These are phyloP conservation scores for Naegleria fowleri DNA, from an alignment of 208 protist species.

Conservation along the genomic window DNA sequence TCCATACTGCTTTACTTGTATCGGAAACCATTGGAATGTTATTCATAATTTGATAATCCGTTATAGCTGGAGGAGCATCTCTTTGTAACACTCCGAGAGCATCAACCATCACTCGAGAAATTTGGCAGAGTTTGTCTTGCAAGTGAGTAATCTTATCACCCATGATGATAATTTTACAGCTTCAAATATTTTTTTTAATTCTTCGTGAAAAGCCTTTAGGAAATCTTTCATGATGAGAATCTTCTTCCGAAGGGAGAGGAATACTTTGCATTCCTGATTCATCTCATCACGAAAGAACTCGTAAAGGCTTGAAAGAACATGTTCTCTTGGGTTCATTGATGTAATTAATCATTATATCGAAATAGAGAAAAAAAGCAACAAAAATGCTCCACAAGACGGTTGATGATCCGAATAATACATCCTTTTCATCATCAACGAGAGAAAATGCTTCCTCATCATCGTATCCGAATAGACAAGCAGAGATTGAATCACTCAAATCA, in stretches of 20 bases:
- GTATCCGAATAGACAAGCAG: neutral
- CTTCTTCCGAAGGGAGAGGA: too few species aligned
- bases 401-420: neutral
- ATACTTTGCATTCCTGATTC: too few species aligned
- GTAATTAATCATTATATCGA: too few species aligned
- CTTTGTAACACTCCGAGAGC: neutral
- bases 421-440: neutral
- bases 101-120: neutral
- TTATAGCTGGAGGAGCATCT: neutral
- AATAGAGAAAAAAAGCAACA: neutral
- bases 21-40: neutral
- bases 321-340: too few species aligned
- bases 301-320: too few species aligned
- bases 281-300: too few species aligned
- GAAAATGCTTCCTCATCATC: neutral
- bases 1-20: neutral
- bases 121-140: neutral
- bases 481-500: neutral
- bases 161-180: neutral
- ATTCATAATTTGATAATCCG: neutral
- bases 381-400: neutral
- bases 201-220: too few species aligned
- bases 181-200: neutral
- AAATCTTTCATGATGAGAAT: too few species aligned
- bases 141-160: neutral